Conservation (phyloP, 202 grass and related monocot species). For the Saccharum hybrid region DNA sequence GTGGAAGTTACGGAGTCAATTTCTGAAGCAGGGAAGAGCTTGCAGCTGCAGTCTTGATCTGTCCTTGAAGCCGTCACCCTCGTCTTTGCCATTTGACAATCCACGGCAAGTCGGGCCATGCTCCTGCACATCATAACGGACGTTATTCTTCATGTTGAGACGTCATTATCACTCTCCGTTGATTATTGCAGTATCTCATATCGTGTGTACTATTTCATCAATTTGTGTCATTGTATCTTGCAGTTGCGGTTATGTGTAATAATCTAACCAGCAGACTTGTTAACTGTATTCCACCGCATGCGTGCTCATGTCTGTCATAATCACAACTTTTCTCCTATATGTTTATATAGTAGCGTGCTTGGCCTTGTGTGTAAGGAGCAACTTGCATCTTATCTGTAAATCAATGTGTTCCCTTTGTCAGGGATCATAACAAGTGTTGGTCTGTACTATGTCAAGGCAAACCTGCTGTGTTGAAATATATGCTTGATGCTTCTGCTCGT, state of each 20-base stretch:
- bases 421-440: too few species aligned
- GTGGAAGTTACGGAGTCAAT: neutral
- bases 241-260: slow-evolving; percentile 3
- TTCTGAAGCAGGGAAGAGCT: neutral
- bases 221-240: neutral
- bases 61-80: neutral
- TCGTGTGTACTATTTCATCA: too few species aligned
- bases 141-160: neutral
- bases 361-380: neutral
- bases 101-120: neutral
- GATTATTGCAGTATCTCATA: too few species aligned
- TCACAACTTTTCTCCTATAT: neutral
- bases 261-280: neutral
- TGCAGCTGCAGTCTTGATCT: neutral
- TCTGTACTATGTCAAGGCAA: neutral
- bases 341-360: neutral
- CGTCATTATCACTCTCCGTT: neutral
- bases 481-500: neutral
- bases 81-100: neutral
- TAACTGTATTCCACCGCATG: neutral
- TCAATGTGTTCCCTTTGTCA: neutral
- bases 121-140: neutral
- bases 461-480: neutral
- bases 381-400: neutral
- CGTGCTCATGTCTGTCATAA: neutral